A percentile compares a stretch with the other conserved stretches of the same genome.
Conservation (phyloP, 23 red algal species). For the Pyropia haitanensis region DNA sequence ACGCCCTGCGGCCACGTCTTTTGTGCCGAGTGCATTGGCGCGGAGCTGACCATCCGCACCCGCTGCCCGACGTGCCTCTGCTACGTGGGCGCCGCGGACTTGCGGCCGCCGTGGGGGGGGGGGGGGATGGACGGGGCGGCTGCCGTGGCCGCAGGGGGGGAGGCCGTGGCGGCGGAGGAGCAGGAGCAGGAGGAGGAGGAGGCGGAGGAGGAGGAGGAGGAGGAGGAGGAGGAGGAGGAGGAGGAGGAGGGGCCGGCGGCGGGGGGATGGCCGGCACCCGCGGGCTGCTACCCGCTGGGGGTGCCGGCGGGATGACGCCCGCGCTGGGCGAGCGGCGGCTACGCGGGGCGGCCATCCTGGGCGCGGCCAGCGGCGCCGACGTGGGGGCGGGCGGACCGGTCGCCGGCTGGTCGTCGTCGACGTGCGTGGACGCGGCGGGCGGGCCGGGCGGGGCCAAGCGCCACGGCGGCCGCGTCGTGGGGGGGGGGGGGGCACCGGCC, state of each 20-base stretch:
- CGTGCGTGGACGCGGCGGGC: no score
- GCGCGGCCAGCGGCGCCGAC: no score
- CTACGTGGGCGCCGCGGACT: conserved; percentile 25
- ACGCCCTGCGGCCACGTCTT: conserved; percentile 79
- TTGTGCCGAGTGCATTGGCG: conserved; percentile 84
- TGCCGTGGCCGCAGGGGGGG: not conserved
- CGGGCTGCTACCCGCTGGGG: not conserved
- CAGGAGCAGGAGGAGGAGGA: not conserved
- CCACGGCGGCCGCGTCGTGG: no score
- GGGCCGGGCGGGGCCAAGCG: no score
- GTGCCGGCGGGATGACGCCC: not conserved
- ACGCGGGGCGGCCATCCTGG: no score
- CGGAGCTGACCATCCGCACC: conserved; percentile 43
- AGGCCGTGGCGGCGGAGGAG: conserved; percentile 1
- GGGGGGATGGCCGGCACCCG: no score
- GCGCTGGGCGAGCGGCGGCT: no score
- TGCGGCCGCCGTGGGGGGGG: conserved; percentile 26
- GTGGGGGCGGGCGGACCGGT: no score
- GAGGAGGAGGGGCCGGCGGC: not conserved
- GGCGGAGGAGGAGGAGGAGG: not conserved
- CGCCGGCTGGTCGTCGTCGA: no score
- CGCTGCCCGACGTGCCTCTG: conserved; percentile 68
- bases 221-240: not conserved
- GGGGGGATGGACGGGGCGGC: conserved; percentile 16
- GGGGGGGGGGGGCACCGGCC: no score